phyloP scores from a whole-genome alignment of 306 rosid genomes.

The Pachyrhizus erosus region DNA sequence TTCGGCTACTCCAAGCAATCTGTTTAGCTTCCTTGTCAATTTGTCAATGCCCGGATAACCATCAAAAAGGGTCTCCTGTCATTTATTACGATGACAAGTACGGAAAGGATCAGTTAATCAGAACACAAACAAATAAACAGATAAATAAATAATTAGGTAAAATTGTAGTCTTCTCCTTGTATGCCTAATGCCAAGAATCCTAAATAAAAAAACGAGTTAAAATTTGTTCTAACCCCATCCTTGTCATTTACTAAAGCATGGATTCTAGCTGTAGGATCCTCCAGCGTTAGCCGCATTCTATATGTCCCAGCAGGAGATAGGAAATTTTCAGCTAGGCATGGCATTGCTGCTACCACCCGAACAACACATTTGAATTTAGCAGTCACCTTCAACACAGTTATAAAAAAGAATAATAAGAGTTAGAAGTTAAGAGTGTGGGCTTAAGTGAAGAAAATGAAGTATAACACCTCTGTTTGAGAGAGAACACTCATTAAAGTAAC shows the following conservation, averaged over 20 bases:
- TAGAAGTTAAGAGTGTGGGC: not conserved
- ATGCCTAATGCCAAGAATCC: not conserved
- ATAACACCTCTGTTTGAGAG: constrained; percentile 59
- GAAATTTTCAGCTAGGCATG: constrained; percentile 52
- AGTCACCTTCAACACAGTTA: constrained; percentile 53
- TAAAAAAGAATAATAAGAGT: too few relatives aligned
- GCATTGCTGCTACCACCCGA: constrained; percentile 62
- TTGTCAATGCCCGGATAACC: constrained; percentile 46
- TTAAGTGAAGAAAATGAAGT: constrained; percentile 12
- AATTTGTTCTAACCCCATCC: constrained; percentile 64
- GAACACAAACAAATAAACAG: not conserved
- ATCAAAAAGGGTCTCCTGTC: constrained; percentile 60
- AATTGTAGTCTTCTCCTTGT: not conserved
- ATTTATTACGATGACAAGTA: not conserved
- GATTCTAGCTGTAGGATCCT: constrained; percentile 85
- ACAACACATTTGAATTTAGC: constrained; percentile 67
- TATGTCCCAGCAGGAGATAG: constrained; percentile 46
- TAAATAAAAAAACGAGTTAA: not conserved
- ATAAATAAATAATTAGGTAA: not conserved
- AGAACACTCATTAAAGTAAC: constrained; percentile 70
- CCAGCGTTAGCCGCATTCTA: constrained; percentile 64
- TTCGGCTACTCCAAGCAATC: constrained; percentile 57
- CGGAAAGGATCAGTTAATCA: not conserved
- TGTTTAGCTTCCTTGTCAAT: constrained; percentile 52
- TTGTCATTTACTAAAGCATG: constrained; percentile 60